These are phyloP conservation scores for Coprinopsis marcescibilis DNA, from an alignment of 768 basidiomycete species.

Conservation along the genomic window DNA sequence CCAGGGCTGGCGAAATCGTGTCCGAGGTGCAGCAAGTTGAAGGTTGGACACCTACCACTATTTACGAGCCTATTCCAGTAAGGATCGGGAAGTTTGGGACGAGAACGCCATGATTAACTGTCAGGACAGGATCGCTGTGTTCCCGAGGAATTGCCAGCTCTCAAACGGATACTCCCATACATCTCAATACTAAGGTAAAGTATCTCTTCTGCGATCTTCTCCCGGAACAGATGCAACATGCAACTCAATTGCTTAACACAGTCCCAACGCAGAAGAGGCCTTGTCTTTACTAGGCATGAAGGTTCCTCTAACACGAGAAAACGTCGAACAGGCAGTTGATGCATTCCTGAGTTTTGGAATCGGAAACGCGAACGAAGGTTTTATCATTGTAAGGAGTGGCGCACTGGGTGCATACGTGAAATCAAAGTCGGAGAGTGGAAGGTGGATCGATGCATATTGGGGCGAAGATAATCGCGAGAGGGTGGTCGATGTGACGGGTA, in stretches of 20 bases:
- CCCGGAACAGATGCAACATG: too few species aligned
- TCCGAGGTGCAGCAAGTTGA: slow-evolving; percentile 49
- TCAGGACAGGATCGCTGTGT: slow-evolving; percentile 64
- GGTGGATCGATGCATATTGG: slow-evolving; percentile 80
- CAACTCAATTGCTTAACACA: slow-evolving; percentile 19
- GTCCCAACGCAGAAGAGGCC: slow-evolving; percentile 87
- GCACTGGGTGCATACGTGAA: slow-evolving; percentile 65
- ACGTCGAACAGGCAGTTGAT: slow-evolving; percentile 63
- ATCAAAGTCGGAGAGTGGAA: slow-evolving; percentile 27
- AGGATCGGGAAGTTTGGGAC: neutral
- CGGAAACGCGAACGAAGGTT: slow-evolving; percentile 42
- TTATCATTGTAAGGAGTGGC: slow-evolving; percentile 73
- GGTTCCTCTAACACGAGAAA: slow-evolving; percentile 39
- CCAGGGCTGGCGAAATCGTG: slow-evolving; percentile 60
- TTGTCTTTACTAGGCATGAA: slow-evolving; percentile 55
- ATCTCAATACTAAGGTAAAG: slow-evolving; percentile 66
- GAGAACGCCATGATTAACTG: neutral
- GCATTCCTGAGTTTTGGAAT: slow-evolving; percentile 58
- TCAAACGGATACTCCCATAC: slow-evolving; percentile 50
- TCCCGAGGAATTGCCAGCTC: slow-evolving; percentile 70
- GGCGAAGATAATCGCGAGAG: slow-evolving; percentile 35
- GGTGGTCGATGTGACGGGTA: slow-evolving; percentile 81
- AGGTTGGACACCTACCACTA: slow-evolving; percentile 59
- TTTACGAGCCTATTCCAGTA: slow-evolving; percentile 88
- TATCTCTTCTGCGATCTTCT: neutral